Conservation (phyloP, 2,329 filamentous ascomycete genomes). For the Graphiopsis chlorocephala region DNA sequence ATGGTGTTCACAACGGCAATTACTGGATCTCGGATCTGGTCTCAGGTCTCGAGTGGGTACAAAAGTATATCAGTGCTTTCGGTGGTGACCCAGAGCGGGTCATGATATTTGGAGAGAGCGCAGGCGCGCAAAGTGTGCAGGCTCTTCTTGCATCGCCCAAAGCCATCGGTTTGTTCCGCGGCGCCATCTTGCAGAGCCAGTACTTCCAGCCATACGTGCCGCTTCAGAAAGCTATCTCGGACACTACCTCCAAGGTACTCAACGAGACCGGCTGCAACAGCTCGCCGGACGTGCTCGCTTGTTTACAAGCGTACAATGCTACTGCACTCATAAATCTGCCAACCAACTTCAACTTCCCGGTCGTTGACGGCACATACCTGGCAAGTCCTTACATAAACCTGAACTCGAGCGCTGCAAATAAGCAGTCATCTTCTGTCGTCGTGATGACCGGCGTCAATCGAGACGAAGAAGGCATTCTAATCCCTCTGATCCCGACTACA, state of each 20-base stretch:
- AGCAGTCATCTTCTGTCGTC: slow-evolving; percentile 27
- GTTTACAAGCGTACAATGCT: slow-evolving; percentile 22
- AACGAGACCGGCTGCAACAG: slow-evolving; percentile 25
- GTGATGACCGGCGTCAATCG: slow-evolving; percentile 41
- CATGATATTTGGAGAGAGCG: slow-evolving; percentile 41
- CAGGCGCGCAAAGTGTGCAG: slow-evolving; percentile 41
- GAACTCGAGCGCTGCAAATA: slow-evolving; percentile 16
- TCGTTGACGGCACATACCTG: neutral
- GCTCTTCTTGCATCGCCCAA: slow-evolving; percentile 46
- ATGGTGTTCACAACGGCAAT: slow-evolving; percentile 49
- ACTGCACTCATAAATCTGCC: neutral
- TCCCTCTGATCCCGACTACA: slow-evolving; percentile 29
- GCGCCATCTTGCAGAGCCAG: slow-evolving; percentile 40
- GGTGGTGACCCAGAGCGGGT: slow-evolving; percentile 19
- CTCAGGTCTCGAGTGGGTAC: slow-evolving; percentile 29
- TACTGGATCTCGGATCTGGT: slow-evolving; percentile 52
- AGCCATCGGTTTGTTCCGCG: slow-evolving; percentile 48
- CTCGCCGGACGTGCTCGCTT: slow-evolving; percentile 21
- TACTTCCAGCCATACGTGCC: slow-evolving; percentile 18
- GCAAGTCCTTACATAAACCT: neutral
- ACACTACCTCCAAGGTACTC: slow-evolving; percentile 22
- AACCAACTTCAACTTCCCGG: neutral
- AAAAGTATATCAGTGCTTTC: slow-evolving; percentile 17
- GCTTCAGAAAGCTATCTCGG: slow-evolving; percentile 15
- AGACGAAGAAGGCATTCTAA: slow-evolving; percentile 37